Percentiles rank a stretch among this genome's conserved stretches.
Evolutionary conservation across 1,284 basidiomycete genomes (phyloP).

Genomic region (Cronartium quercuum): DNA sequence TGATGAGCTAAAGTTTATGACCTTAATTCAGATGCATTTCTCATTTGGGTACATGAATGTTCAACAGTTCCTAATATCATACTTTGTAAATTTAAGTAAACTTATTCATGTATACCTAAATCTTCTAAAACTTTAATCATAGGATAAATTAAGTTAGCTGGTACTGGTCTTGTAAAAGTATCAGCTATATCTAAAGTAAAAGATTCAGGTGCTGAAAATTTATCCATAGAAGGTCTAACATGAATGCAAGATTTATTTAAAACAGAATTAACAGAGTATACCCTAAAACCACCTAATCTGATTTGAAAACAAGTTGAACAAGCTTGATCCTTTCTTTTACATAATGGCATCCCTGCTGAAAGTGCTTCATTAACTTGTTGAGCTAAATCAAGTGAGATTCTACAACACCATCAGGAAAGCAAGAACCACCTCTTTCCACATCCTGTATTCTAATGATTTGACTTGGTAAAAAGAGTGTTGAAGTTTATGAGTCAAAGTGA

Average conservation of each 20-base stretch:
- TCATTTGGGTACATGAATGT: constrained; percentile 57
- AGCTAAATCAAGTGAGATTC: constrained; percentile 59
- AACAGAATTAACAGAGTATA: constrained; percentile 60
- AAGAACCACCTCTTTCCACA: constrained; percentile 52
- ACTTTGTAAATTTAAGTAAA: constrained; percentile 59
- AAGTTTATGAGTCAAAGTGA: constrained; percentile 67
- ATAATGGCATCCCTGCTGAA: constrained; percentile 43
- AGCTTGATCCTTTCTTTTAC: constrained; percentile 34
- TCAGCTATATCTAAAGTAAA: constrained; percentile 66
- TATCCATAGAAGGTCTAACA: constrained; percentile 65
- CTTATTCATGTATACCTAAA: constrained; percentile 57
- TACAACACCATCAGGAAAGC: constrained; percentile 65
- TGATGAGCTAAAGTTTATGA: constrained; percentile 56
- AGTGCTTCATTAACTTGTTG: constrained; percentile 55
- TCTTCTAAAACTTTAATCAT: constrained; percentile 64
- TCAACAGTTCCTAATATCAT: constrained; percentile 55
- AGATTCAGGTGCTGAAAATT: constrained; percentile 59
- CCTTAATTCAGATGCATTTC: constrained; percentile 53
- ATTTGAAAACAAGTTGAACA: constrained; percentile 58
- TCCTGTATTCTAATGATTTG: constrained; percentile 55
- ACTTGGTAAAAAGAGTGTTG: constrained; percentile 55
- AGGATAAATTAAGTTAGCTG: constrained; percentile 52
- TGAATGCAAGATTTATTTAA: constrained; percentile 57
- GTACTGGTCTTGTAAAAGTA: constrained; percentile 57
- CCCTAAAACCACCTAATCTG: constrained; percentile 68